Base-by-base conservation (phyloP, 768 basidiomycete species). In the Leccinum rimulosum region DNA sequence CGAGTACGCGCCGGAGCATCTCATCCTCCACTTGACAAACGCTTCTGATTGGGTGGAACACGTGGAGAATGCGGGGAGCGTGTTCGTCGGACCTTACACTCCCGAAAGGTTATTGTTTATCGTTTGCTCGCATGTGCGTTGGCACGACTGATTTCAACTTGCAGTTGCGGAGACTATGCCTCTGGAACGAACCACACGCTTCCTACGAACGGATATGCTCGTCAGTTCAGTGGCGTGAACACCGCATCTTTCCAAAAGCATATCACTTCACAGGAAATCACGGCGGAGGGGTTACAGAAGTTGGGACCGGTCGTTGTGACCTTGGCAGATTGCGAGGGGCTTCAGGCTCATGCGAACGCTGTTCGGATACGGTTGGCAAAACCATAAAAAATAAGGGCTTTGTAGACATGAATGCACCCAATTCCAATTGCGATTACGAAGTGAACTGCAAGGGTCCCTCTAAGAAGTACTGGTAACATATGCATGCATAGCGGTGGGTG, bases 181-280 rank as follows among this genome's bases (percentile, higher is more conserved):
- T 98, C 96, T 0, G 97, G 97, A 19, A 98, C 97, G 8, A 99
- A 99, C 74, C 97, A 99, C 78, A 98, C 96, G 0, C 80, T 99
- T 25, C 96, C 96, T 38, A 97, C 93, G 10, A 94, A 93, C 62
- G 95, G 96, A 25, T 99, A 95, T 73, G 97, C 97, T 25, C 87
- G 93, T 52, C 97, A 98, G 72, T 99, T 95, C 79, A 97, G 95
- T 65, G 97, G 97, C 5, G 97, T 99, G 65, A 98, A 96, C 77
- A 98, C 96, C 1, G 79, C 84, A 9, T 95, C 94, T 2, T 99
- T 98, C 89, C 95, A 98, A 72, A 99, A 99, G 75, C 91, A 98
- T 73, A 98, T 98, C 66, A 99, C 97, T 14, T 95, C 93, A 6
- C 97, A 98, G 72, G 91, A 97, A 71, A 84, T 98, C 25, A 90